phyloP scores from a whole-genome alignment of 2,329 filamentous ascomycete genomes.

The Paraphoma sp. region DNA sequence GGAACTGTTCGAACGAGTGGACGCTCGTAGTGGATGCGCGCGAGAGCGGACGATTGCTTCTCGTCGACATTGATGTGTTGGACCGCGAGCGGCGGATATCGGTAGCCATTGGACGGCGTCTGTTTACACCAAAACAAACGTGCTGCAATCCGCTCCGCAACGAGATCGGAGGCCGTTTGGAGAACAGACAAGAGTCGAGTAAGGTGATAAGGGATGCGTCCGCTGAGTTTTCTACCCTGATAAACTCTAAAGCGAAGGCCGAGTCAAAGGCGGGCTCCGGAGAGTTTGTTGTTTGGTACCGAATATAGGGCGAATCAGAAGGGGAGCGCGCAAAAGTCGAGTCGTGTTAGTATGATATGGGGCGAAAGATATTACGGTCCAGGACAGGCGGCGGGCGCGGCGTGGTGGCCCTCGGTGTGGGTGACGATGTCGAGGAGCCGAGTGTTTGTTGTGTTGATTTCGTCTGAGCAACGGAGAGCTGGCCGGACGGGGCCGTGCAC shows the following conservation, averaged over 20 bases:
- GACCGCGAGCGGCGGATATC: conserved; percentile 53
- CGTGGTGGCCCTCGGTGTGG: conserved; percentile 20
- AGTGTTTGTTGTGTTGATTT: conserved; percentile 28
- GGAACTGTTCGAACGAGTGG: conserved; percentile 49
- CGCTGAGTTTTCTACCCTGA: neutral
- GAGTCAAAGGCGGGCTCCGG: conserved; percentile 3
- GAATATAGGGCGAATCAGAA: conserved; percentile 15
- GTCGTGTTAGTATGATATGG: conserved; percentile 15
- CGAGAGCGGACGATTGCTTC: conserved; percentile 54
- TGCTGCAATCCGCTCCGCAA: conserved; percentile 15
- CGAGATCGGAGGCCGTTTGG: neutral
- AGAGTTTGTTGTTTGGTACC: conserved; percentile 23
- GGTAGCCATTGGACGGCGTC: conserved; percentile 38
- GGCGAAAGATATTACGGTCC: conserved; percentile 23
- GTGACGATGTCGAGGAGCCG: conserved; percentile 32
- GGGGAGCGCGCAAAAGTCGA: conserved; percentile 10
- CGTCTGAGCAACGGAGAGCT: conserved; percentile 22
- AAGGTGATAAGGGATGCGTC: neutral
- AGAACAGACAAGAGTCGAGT: neutral
- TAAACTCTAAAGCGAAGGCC: neutral
- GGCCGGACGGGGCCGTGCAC: neutral
- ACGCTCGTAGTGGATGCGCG: conserved; percentile 58
- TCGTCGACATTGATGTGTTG: conserved; percentile 53
- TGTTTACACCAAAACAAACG: conserved; percentile 48
- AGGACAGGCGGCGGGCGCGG: conserved; percentile 23